Evolutionary conservation across 2,329 filamentous ascomycete species (phyloP), one percentile per base, ranked within the genome.

Genomic region (Xylariaceae sp.): DNA sequence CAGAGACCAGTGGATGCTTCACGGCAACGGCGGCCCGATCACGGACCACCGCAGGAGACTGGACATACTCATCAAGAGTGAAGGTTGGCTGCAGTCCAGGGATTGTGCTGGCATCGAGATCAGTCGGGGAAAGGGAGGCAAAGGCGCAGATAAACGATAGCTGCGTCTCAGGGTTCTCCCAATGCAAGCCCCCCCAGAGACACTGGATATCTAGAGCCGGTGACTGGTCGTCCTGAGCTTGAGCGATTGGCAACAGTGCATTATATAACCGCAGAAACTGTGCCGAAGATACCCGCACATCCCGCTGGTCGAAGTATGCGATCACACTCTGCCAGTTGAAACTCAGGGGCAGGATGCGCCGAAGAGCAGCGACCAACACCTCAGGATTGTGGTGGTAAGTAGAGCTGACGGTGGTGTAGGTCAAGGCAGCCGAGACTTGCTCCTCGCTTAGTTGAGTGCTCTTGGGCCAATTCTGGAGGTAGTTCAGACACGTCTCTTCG

Each of bases 101-200:
- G 38, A 96, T 92, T 22, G 83, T 83, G 10, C 80, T 83, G 3
- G 86, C 83, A 55, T 96, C 88, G 17, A 94, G 70, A 49, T 89
- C 76, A 18, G 85, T 75, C 0, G 81, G 72, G 10, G 74, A 75
- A 36, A 89, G 72, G 4, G 83, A 84, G 15, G 90, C 71, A 55
- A 90, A 95, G 13, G 88, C 88, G 43, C 83, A 82, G 34, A 96
- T 76, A 55, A 96, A 95, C n/a, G 89, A 93, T 22, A 98, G 66
- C 45, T 96, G 90, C 0, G 92, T 86, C 42, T 94, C 80, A 11
- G 83, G 75, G 46, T 93, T 77, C 42, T 81, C 77, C 90, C 93
- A 98, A 41, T 76, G 68, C 50, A 48, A 39, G 6, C 89, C 89
- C 38, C 89, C 89, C 89, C 92, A 96, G 15, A 98, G 67, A 24